Evolutionary conservation across 1,284 basidiomycete species (phyloP), one percentile per base, ranked within the genome.

Genomic region (Mycena citricolor): DNA sequence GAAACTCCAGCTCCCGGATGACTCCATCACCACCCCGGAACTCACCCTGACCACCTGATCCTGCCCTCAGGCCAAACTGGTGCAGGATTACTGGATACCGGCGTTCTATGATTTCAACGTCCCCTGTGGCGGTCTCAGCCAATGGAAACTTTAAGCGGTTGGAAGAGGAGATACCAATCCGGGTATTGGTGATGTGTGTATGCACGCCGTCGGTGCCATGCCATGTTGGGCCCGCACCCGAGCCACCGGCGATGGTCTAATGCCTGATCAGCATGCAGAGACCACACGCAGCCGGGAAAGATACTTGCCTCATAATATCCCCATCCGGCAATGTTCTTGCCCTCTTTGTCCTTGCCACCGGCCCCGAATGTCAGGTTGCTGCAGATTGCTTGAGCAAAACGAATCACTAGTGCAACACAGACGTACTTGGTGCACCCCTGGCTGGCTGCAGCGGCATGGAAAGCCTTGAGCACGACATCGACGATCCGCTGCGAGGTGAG

Each of bases 121-220:
- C 94, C 14, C 91, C 90, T 52, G 92, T 16, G 19, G n/a, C 13
- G 8, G 26, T 13, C 24, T 44, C 7, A 26, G 21, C 39, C 14
- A n/a, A n/a, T 24, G 8, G 4, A 8, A 16, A 28, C 20, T 13
- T 16, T 1, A 2, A 19, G 2, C 10, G 26, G 11, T n/a, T 11
- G 11, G n/a, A 8, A 5, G 23, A 32, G 11, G 22, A 5, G 4
- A 11, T 20, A 33, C 13, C 4, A 19, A 53, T 93, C 12, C 90
- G 81, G 13, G 93, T 95, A 66, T 97, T 97, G 4, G 94, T 97
- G 65, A 97, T 97, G 61, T 94, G 90, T 2, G 85, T 89, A 58
- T 90, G 89, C 5, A 91, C 86, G 5, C 88, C 90, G 10, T 86
- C 87, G 4, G 87, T 90, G 4, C 94, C 94, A 57, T 94, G 81